phyloP scores from a whole-genome alignment of 2,329 filamentous ascomycete species.

The Hymenoscyphus albidus region DNA sequence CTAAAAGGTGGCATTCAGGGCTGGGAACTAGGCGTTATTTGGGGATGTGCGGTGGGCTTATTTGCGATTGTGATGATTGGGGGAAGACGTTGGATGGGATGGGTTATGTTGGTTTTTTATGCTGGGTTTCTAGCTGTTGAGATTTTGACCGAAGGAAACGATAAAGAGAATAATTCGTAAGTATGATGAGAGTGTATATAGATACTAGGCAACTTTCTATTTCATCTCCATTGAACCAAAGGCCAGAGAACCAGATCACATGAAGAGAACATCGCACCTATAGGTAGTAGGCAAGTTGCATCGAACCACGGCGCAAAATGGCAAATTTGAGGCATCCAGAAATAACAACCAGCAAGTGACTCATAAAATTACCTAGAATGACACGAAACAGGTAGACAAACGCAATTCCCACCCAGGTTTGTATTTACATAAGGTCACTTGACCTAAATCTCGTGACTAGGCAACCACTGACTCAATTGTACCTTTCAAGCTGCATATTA shows the following conservation, averaged over 20 bases:
- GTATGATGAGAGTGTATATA: not conserved
- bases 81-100: constrained; percentile 20
- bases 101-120: constrained; percentile 4
- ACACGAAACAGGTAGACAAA: not conserved
- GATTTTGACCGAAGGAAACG: not conserved
- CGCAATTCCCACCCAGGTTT: not conserved
- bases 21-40: constrained; percentile 34
- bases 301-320: not conserved
- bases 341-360: constrained; percentile 1
- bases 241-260: no score
- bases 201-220: not conserved
- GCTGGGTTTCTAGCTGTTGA: not conserved
- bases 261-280: no score
- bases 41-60: constrained; percentile 27
- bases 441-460: constrained; percentile 5
- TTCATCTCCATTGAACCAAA: no score
- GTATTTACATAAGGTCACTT: not conserved
- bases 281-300: no score
- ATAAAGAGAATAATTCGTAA: not conserved
- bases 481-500: not conserved
- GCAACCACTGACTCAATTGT: constrained; percentile 6
- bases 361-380: not conserved
- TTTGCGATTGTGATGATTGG: constrained; percentile 35
- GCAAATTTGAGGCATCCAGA: not conserved
- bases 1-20: constrained; percentile 28